Evolutionary conservation across 1,139 yeast genomes (phyloP).

Genomic region (Yamadazyma dushanensis): DNA sequence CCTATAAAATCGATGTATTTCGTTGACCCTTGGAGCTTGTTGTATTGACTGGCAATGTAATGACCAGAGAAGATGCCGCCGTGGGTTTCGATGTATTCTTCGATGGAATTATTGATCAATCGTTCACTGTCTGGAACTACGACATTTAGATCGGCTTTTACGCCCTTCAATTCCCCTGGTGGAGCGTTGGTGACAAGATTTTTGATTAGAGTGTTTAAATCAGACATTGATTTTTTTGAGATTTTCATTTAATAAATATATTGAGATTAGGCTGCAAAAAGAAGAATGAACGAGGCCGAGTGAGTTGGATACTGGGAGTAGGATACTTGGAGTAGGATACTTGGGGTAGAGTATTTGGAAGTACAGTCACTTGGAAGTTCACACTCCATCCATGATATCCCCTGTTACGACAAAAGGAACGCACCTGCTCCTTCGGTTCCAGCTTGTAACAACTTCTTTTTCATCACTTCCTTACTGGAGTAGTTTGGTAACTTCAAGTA

Average conservation of each 20-base stretch:
- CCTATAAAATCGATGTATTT: constrained; percentile 41
- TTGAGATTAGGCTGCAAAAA: too few species aligned
- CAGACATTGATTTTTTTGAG: too few species aligned
- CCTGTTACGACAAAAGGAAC: constrained; percentile 55
- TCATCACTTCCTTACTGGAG: constrained; percentile 60
- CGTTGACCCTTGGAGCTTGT: constrained; percentile 31
- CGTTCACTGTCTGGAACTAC: constrained; percentile 24
- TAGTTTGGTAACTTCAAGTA: constrained; percentile 88
- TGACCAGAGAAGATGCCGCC: constrained; percentile 32
- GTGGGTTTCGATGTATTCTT: constrained; percentile 27
- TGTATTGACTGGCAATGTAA: constrained; percentile 36
- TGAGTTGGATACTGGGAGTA: too few species aligned
- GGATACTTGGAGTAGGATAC: too few species aligned
- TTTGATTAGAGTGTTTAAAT: constrained; percentile 23
- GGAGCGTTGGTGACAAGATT: constrained; percentile 40
- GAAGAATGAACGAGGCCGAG: too few species aligned
- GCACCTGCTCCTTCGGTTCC: constrained; percentile 88
- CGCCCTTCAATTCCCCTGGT: constrained; percentile 40
- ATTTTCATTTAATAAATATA: too few species aligned
- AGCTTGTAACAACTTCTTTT: constrained; percentile 61
- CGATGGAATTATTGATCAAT: constrained; percentile 30
- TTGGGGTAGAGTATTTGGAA: too few species aligned
- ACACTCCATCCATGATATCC: too few species aligned
- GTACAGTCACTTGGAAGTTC: too few species aligned
- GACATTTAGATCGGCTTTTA: constrained; percentile 25